A percentile compares a stretch with the other conserved stretches of the same genome.
Conservation (phyloP, 805 yeast species). For the Candida quercuum region DNA sequence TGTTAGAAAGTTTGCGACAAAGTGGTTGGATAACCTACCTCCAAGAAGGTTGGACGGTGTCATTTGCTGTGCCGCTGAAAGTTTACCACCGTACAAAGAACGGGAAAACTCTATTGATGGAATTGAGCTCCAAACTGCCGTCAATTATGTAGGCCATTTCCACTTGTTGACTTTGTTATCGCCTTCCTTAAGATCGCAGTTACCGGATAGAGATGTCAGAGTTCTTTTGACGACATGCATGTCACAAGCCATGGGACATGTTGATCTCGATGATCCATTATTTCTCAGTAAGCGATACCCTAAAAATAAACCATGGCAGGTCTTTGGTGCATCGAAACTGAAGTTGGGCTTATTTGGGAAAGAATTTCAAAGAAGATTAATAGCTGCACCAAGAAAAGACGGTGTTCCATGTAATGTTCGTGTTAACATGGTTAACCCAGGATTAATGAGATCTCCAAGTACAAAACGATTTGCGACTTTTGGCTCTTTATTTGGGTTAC, state of each 20-base stretch:
- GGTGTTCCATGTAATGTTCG: constrained; percentile 65
- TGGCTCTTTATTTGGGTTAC: constrained; percentile 62
- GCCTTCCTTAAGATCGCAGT: constrained; percentile 86
- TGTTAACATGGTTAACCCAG: constrained; percentile 82
- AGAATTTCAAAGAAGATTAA: constrained; percentile 68
- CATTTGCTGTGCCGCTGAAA: constrained; percentile 81
- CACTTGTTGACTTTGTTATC: constrained; percentile 74
- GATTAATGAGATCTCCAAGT: constrained; percentile 83
- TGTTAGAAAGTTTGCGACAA: constrained; percentile 85
- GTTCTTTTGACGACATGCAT: constrained; percentile 75
- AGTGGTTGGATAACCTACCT: constrained; percentile 87
- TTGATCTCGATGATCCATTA: constrained; percentile 58
- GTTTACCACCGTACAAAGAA: constrained; percentile 61
- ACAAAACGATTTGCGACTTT: constrained; percentile 72
- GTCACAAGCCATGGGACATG: constrained; percentile 65
- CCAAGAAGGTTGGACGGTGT: constrained; percentile 90
- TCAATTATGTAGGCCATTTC: constrained; percentile 75
- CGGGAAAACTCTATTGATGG: constrained; percentile 76
- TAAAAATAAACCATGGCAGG: constrained; percentile 58
- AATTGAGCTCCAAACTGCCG: constrained; percentile 76
- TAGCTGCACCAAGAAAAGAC: constrained; percentile 59
- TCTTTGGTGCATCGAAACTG: constrained; percentile 79
- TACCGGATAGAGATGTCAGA: constrained; percentile 92
- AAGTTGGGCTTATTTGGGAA: constrained; percentile 69
- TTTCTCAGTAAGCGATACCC: constrained; percentile 61